A percentile compares a stretch with the other conserved stretches of the same genome.
Conservation (phyloP, 495 filamentous ascomycete species). For the Clohesyomyces aquaticus region DNA sequence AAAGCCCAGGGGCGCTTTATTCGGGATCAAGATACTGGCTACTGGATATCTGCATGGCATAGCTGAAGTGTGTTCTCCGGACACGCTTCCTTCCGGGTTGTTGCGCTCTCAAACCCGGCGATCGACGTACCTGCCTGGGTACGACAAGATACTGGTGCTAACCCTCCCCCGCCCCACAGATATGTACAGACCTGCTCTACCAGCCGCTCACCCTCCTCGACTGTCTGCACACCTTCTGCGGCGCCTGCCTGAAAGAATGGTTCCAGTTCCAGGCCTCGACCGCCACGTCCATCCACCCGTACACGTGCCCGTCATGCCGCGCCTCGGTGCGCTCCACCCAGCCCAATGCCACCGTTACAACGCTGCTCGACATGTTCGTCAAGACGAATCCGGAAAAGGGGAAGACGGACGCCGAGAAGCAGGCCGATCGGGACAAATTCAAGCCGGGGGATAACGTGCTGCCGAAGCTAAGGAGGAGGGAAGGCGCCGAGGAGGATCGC, state of each 20-base stretch:
- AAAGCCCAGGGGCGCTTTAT: background rate
- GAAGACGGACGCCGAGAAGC: conserved; percentile 68
- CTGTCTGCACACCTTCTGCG: conserved; percentile 97
- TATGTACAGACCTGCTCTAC: conserved; percentile 94
- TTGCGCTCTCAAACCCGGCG: too few relatives aligned
- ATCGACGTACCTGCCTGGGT: conserved; percentile 1
- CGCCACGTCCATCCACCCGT: conserved; percentile 58
- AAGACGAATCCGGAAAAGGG: conserved; percentile 72
- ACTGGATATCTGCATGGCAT: too few relatives aligned
- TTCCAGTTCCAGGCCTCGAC: conserved; percentile 69
- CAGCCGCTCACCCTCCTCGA: conserved; percentile 95
- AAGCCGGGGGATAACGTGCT: conserved; percentile 77
- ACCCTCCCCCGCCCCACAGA: conserved; percentile 64
- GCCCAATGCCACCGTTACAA: conserved; percentile 81
- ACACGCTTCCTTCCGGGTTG: too few relatives aligned
- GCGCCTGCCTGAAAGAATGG: conserved; percentile 92
- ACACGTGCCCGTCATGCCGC: conserved; percentile 93
- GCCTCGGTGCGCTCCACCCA: conserved; percentile 78
- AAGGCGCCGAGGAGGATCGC: conserved; percentile 67
- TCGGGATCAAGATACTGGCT: too few relatives aligned
- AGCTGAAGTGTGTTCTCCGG: too few relatives aligned
- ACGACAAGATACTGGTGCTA: conserved; percentile 33
- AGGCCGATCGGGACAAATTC: conserved; percentile 70
- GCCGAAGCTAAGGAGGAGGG: conserved; percentile 56
- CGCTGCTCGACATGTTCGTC: conserved; percentile 79